Percentiles rank a stretch among this genome's conserved stretches.
These are phyloP conservation scores for Yamadazyma mexicana DNA, from an alignment of 1,139 yeast species.

Conservation along the genomic window DNA sequence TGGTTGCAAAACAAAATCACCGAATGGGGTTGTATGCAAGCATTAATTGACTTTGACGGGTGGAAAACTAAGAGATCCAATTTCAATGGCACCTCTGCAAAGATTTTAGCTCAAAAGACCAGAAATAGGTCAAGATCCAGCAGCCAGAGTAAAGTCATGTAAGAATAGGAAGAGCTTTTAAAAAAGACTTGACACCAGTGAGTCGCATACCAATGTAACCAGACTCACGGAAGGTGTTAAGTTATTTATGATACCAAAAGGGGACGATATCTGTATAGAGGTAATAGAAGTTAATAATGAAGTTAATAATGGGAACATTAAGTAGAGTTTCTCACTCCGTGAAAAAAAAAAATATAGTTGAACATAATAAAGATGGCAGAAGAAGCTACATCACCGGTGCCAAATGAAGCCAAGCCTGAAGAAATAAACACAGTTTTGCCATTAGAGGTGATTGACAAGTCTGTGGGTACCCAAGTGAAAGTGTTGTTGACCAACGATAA, in stretches of 20 bases:
- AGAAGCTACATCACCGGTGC: conserved; percentile 4
- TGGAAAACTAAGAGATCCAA: conserved; percentile 56
- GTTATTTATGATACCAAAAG: too few relatives aligned
- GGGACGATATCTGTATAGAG: conserved; percentile 4
- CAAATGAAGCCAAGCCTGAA: conserved; percentile 8
- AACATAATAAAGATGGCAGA: conserved; percentile 7
- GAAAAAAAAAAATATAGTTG: not conserved
- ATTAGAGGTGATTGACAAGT: conserved; percentile 82
- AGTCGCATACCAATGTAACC: too few relatives aligned
- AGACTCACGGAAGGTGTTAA: too few relatives aligned
- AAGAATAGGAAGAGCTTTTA: too few relatives aligned
- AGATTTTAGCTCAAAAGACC: conserved; percentile 12
- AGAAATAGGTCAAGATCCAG: conserved; percentile 14
- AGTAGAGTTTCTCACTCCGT: not conserved
- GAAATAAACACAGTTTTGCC: conserved; percentile 52
- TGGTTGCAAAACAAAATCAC: conserved; percentile 94
- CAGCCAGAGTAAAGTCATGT: conserved; percentile 9
- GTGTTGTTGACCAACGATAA: conserved; percentile 71
- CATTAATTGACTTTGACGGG: conserved; percentile 91
- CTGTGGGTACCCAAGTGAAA: conserved; percentile 78
- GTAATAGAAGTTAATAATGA: conserved; percentile 3
- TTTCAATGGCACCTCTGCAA: conserved; percentile 12
- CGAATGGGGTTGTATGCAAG: conserved; percentile 99
- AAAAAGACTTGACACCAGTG: too few relatives aligned
- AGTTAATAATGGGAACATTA: not conserved